Evolutionary conservation across 208 protist species (phyloP), one percentile per base, ranked within the genome.

Genomic region (Angomonas deanei): DNA sequence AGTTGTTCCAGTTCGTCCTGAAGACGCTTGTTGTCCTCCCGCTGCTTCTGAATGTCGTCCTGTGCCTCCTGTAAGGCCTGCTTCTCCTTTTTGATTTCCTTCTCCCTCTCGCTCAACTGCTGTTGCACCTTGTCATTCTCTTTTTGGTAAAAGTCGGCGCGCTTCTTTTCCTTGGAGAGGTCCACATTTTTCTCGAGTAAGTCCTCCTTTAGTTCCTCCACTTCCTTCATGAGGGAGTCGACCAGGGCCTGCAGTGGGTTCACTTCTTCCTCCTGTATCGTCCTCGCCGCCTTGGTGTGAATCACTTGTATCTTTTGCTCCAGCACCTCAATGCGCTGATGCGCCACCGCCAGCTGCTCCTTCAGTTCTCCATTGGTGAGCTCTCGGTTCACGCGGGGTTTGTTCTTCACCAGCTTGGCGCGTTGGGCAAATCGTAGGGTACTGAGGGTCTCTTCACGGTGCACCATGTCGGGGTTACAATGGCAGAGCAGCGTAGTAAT

Each of bases 381-480:
- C 36, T 87, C 68, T 39, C 52, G 34, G 52, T 90, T 87, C 10
- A 81, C 61, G 17, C 67, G 61, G 1, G 80, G 69, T 48, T 76
- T 77, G 57, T 88, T 88, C 47, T 74, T 64, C 23, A 93, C 78
- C 32, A 62, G 30, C 61, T 84, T 85, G 3, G 72, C 82, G 23
- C 80, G 61, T 31, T 87, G 63, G 4, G 80, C 85, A 68, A 94
- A 94, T 11, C 68, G 67, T 0, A 92, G 65, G 17, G 83, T 86
- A 28, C 56, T 79, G 2, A 90, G 28, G 21, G 82, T 89, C 65
- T 94, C 84, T 32, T 74, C 56, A 15, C 61, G 57, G 47, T 65
- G 76, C 11, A 47, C 10, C 36, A 66, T 34, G 0, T 67, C 49
- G 4, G 69, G 57, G 23, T 77, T 67, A 32, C 67, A 64, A 61